Conservation (phyloP, 495 filamentous ascomycete genomes). For the Pyronema domesticum region DNA sequence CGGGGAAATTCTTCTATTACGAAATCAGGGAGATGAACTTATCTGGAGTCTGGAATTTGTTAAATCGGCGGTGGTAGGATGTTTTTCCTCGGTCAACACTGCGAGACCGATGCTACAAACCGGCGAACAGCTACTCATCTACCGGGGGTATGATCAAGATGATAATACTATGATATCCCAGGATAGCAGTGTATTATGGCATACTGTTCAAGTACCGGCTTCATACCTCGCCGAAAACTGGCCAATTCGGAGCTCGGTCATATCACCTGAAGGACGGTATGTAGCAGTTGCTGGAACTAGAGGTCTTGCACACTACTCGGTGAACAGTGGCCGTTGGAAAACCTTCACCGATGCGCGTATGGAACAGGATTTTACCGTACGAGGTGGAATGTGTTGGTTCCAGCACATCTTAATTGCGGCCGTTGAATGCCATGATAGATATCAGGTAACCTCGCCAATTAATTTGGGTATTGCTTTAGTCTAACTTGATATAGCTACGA, state of each 20-base stretch:
- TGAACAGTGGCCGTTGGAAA: slow-evolving; percentile 89
- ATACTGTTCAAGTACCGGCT: slow-evolving; percentile 70
- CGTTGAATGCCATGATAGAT: slow-evolving; percentile 66
- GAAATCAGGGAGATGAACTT: slow-evolving; percentile 42
- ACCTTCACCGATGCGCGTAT: slow-evolving; percentile 63
- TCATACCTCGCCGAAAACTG: slow-evolving; percentile 76
- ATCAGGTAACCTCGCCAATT: slow-evolving; percentile 38
- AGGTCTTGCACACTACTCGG: slow-evolving; percentile 88
- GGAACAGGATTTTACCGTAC: slow-evolving; percentile 78
- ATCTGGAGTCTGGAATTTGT: slow-evolving; percentile 85
- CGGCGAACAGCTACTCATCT: slow-evolving; percentile 67
- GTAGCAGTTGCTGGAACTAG: slow-evolving; percentile 83
- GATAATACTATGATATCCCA: slow-evolving; percentile 79
- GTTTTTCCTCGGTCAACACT: slow-evolving; percentile 77
- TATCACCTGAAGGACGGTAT: slow-evolving; percentile 84
- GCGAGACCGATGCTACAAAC: slow-evolving; percentile 78
- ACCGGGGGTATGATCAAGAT: slow-evolving; percentile 78
- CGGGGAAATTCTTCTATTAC: slow-evolving; percentile 62
- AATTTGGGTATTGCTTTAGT: neutral
- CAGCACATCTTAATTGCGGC: slow-evolving; percentile 89
- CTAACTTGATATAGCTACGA: slow-evolving; percentile 39
- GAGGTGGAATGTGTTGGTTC: slow-evolving; percentile 97
- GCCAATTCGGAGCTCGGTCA: slow-evolving; percentile 70
- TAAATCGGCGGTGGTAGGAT: slow-evolving; percentile 74
- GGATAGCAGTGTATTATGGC: slow-evolving; percentile 74